Evolutionary conservation across 345 rosid genomes (phyloP).

Genomic region (Rhizophora apiculata): DNA sequence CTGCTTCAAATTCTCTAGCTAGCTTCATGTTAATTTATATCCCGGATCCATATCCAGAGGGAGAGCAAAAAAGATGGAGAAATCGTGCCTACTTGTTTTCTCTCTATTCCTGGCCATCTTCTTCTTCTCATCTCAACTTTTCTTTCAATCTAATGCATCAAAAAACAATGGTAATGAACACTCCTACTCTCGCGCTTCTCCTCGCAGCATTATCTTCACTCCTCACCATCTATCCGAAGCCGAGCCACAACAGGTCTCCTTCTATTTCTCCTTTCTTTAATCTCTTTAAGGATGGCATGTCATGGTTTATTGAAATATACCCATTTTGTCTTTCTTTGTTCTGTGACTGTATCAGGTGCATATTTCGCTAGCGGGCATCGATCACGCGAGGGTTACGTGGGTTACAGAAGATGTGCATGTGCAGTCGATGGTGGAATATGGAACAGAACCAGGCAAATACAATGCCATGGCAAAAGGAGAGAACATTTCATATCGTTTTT

Average conservation of each 20-base stretch:
- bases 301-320: not conserved
- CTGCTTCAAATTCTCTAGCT: constrained; percentile 3
- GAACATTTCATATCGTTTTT: constrained; percentile 54
- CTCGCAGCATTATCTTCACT: constrained; percentile 43
- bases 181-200: constrained; percentile 47
- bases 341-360: constrained; percentile 50
- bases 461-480: constrained; percentile 47
- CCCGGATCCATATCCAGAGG: not conserved
- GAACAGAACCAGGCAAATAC: constrained; percentile 48
- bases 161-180: not conserved
- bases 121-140: constrained; percentile 12
- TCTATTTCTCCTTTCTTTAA: not conserved
- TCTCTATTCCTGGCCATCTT: constrained; percentile 23
- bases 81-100: not conserved
- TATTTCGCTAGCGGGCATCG: constrained; percentile 59
- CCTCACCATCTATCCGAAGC: constrained; percentile 47
- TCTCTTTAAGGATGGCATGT: not conserved
- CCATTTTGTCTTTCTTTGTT: not conserved
- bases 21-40: not conserved
- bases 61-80: constrained; percentile 15
- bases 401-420: constrained; percentile 52
- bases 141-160: constrained; percentile 17
- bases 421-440: constrained; percentile 60
- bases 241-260: constrained; percentile 78
- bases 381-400: constrained; percentile 70